Evolutionary conservation across 1,284 basidiomycete species (phyloP), one percentile per base, ranked within the genome.

Genomic region (Ceratorhiza oryzae-sativae): DNA sequence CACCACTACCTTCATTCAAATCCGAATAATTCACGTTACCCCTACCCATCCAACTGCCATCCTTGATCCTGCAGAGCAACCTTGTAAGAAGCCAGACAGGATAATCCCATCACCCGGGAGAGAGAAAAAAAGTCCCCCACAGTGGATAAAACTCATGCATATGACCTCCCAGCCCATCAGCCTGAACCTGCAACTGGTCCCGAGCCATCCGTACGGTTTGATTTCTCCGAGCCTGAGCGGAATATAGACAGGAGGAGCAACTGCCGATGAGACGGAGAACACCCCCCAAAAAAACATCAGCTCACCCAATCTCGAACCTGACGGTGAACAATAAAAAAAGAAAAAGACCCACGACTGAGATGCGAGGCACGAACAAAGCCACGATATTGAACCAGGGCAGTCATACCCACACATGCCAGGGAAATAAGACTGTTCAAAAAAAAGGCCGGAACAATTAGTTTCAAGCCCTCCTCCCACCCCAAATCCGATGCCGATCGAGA

Each of bases 1-100:
- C 25, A 39, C 67, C 79, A 12, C 10, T 56, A 85, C 86, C 86
- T 83, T 87, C 86, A 79, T 87, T 86, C 25, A 87, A 76, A 73
- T 79, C 81, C 13, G 86, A 87, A 75, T 87, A 87, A 70, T 80
- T 68, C 15, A 56, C 51, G 39, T 68, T 68, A 10, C 63, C 42
- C 51, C 45, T 68, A 10, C 63, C 63, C 39, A 51, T 56, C 63
- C 63, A 68, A 45, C 51, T 55, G 25, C 49, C 48, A 45, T 63
- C 32, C 36, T 55, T 67, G 49, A 67, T 55, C 12, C 63, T 67
- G 36, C 30, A 41, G 9, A 8, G 27, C 3, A 20, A 9, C 20
- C 8, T 27, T 23, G 41, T 55, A 6, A 56, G 36, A 27, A 32
- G 39, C 5, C 42, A 34, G 34, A 6, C 30, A 34, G 23, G 2